Base-by-base conservation (phyloP, 2,329 filamentous ascomycete species). In the Neonectria magnoliae region DNA sequence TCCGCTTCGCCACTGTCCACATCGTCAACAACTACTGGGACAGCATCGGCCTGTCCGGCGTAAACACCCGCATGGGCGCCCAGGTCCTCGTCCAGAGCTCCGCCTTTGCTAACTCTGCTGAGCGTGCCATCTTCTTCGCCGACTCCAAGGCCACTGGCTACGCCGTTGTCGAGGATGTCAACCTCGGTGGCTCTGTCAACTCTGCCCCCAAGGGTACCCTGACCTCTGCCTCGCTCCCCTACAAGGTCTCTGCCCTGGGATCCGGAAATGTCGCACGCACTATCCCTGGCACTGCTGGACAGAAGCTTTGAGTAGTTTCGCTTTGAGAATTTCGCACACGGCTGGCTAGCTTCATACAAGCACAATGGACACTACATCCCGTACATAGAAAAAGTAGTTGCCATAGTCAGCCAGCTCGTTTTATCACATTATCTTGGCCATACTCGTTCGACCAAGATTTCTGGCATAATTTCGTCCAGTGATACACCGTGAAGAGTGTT, bases 1-100 rank as follows among this genome's bases (percentile, higher is more conserved):
- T 91, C 75, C 88, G 89, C 68, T 91, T 91, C 77, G 90, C 89
- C n/a, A 91, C 87, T 9, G 88, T 71, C 9, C 90, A 92, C 77
- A 72, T 84, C 61, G 82, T 87, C 70, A 87, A 84, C 81, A 88
- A 87, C 81, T 73, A 71, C 64, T 83, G 81, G 78, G 81, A 81
- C 71, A 75, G 77, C 64, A 71, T 82, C 64, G 73, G 79, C n/a
- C 64, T 62, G 11, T 79, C 77, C 42, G 83, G 83, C 22, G 83
- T 89, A 79, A 88, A 88, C 80, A 84, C 85, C 52, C 84, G 85
- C 50, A 80, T 84, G 70, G 83, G 82, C 2, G 85, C 87, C 14
- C 82, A 89, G 73, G 78, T 88, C 6, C 82, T 88, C 25, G 81
- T 88, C 14, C 83, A 89, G 77, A 87, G 85, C 62, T 84, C 84